Evolutionary conservation across 257 asterid species (phyloP).

Genomic region (Henckelia pumila): DNA sequence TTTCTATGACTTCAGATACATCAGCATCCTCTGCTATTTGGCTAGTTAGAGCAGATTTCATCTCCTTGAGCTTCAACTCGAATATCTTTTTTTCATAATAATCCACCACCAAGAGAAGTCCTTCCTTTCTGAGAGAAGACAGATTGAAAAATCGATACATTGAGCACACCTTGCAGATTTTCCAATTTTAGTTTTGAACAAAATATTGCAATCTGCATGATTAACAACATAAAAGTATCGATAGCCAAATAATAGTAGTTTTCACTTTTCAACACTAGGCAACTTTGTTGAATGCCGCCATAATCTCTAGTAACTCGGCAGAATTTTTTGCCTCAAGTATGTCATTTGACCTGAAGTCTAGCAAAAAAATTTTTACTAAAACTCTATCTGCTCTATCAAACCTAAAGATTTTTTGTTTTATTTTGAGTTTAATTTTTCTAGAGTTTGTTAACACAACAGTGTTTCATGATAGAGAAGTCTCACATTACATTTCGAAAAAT

Average conservation of each 20-base stretch:
- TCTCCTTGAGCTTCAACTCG: conserved; percentile 83
- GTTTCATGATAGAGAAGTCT: too few relatives aligned
- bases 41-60: conserved; percentile 75
- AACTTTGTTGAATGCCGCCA: neutral
- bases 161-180: neutral
- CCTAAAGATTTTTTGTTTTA: neutral
- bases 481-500: too few relatives aligned
- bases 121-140: conserved; percentile 62
- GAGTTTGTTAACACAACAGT: too few relatives aligned
- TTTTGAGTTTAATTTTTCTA: too few relatives aligned
- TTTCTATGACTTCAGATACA: conserved; percentile 82
- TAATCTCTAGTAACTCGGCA: neutral
- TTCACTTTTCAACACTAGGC: neutral
- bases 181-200: too few relatives aligned
- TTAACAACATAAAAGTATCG: neutral
- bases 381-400: neutral
- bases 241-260: neutral
- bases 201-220: neutral
- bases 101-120: conserved; percentile 69
- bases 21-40: conserved; percentile 85
- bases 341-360: neutral
- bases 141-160: conserved; percentile 4
- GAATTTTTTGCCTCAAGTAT: neutral
- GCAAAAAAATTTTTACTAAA: neutral
- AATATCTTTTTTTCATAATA: conserved; percentile 78